Evolutionary conservation across 2,329 filamentous ascomycete genomes (phyloP), one percentile per base, ranked within the genome.

Genomic region (Colletotrichum falcatum): DNA sequence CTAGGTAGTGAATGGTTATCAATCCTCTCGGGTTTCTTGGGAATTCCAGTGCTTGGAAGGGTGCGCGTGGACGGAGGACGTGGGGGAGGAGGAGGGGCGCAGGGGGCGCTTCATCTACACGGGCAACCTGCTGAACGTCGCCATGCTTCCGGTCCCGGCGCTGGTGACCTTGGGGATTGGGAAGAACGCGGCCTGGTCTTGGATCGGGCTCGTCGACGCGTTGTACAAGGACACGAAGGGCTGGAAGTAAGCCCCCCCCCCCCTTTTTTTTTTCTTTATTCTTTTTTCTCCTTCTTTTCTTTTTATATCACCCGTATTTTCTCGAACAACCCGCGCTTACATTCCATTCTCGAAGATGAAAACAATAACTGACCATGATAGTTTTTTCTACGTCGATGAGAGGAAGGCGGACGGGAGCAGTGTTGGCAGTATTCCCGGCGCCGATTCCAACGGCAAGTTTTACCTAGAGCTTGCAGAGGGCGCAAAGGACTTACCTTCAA

Each of bases 21-120:
- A 55, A 56, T 56, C 35, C 23, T 5, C 16, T 7, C 20, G 8
- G 49, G 18, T n/a, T n/a, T 53, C 49, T 18, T 18, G 49, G 18
- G 28, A 5, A 9, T 33, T 20, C 26, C 42, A 42, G 5, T 5
- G 23, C 11, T 8, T 26, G 51, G 20, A 54, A 5, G 16, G 8
- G 28, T 33, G 9, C 9, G 82, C 74, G 0, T 85, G 79, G 77
- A 77, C 78, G 55, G 20, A 53, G 35, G 53, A 12, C 11, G 56
- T 8, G 33, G 59, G 46, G 12, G 48, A 23, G 33, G 33, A 20
- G 35, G 20, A 44, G 28, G 44, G 44, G 44, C 44, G 44, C 44
- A 26, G 14, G 54, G 66, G 49, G 7, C 28, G 70, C 18, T 72
- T 70, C 37, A 48, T 72, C 16, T 70, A 70, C 28, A 72, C 70